These are phyloP conservation scores for Spathaspora gorwiae DNA, from an alignment of 805 yeast genomes.

Conservation along the genomic window DNA sequence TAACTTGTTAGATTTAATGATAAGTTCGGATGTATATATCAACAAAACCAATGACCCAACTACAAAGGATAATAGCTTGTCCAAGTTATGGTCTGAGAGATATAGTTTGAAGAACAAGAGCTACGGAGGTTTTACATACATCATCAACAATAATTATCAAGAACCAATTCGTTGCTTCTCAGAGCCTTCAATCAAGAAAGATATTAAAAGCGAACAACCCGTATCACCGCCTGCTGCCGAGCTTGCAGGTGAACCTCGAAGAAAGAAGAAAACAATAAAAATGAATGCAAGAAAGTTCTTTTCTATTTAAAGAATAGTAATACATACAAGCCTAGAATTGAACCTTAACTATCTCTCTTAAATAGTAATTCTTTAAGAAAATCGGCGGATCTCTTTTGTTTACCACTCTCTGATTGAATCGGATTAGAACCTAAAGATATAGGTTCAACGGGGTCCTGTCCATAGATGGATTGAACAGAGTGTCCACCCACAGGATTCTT, in stretches of 20 bases:
- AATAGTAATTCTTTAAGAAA: constrained; percentile 4
- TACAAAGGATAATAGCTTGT: neutral
- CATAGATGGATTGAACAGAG: neutral
- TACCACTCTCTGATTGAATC: neutral
- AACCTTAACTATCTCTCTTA: constrained; percentile 1
- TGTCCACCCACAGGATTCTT: neutral
- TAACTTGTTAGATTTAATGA: neutral
- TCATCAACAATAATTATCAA: constrained; percentile 5
- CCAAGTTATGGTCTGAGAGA: neutral
- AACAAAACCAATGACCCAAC: neutral
- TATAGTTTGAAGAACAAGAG: neutral
- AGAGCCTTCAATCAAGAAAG: neutral
- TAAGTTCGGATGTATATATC: neutral
- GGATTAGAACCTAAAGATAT: neutral
- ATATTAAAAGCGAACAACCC: neutral
- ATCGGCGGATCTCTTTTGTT: neutral
- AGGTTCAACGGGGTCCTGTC: neutral
- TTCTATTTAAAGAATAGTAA: constrained; percentile 1
- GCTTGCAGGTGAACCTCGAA: neutral
- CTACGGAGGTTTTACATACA: constrained; percentile 2
- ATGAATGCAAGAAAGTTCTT: constrained; percentile 9
- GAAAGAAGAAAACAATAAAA: constrained; percentile 6
- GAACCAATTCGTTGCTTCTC: neutral
- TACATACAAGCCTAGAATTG: neutral
- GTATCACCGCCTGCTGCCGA: neutral